These are phyloP conservation scores for Metschnikowia borealis DNA, from an alignment of 805 yeast species.

Conservation along the genomic window DNA sequence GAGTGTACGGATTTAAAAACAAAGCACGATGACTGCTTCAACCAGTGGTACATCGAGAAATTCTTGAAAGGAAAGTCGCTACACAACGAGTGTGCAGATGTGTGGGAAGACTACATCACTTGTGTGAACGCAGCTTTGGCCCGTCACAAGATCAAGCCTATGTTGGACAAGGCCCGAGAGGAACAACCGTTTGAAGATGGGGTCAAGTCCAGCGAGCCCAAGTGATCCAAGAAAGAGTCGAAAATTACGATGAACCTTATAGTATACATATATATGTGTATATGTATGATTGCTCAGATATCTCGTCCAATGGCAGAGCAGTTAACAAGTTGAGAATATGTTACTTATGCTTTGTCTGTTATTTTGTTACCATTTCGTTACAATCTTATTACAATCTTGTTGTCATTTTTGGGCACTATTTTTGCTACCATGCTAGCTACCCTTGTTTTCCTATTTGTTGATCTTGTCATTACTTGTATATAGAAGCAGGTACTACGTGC, in stretches of 20 bases:
- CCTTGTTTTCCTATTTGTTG: no score
- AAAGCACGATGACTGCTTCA: slow-evolving; percentile 89
- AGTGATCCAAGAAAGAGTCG: neutral
- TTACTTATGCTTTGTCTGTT: no score
- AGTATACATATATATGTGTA: no score
- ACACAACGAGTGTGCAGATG: slow-evolving; percentile 84
- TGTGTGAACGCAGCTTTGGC: slow-evolving; percentile 74
- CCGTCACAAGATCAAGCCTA: slow-evolving; percentile 72
- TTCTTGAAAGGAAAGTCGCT: slow-evolving; percentile 52
- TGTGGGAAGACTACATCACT: slow-evolving; percentile 85
- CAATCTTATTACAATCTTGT: no score
- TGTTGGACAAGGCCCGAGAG: slow-evolving; percentile 82
- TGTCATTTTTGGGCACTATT: no score
- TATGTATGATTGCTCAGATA: no score
- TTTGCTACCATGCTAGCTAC: no score
- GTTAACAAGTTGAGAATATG: no score
- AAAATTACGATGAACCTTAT: neutral
- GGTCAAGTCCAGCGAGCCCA: neutral
- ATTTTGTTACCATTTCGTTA: no score
- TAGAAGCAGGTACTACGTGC: neutral
- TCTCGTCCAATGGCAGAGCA: no score
- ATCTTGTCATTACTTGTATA: neutral
- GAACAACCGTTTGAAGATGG: slow-evolving; percentile 68
- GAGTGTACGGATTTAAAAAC: slow-evolving; percentile 88
- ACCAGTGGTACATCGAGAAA: slow-evolving; percentile 88